Percentiles rank a stretch among this genome's conserved stretches.
These are phyloP conservation scores for Phoma herbarum DNA, from an alignment of 2,329 filamentous ascomycete species.

Conservation along the genomic window DNA sequence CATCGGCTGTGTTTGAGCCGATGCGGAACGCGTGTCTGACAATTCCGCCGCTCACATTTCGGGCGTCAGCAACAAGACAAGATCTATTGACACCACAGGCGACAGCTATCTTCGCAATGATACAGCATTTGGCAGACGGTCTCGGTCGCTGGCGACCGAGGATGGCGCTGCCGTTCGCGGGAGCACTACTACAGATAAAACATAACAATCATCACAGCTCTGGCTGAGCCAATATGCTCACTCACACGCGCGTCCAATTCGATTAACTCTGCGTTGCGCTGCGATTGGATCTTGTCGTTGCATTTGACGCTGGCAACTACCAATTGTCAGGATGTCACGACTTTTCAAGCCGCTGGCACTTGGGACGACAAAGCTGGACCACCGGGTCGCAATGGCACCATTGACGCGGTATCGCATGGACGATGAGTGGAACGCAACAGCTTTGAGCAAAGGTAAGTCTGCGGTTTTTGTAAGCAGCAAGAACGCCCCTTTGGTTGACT, in stretches of 20 bases:
- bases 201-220: background rate
- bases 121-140: background rate
- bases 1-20: constrained; percentile 2
- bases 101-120: background rate
- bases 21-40: background rate
- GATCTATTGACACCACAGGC: background rate
- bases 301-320: background rate
- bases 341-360: constrained; percentile 48
- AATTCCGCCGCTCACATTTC: background rate
- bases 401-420: constrained; percentile 52
- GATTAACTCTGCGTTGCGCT: background rate
- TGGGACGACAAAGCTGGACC: constrained; percentile 38
- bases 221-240: background rate
- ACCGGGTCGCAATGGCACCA: constrained; percentile 48
- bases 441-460: constrained; percentile 15
- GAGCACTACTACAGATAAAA: background rate
- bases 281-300: background rate
- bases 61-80: background rate
- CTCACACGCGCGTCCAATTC: background rate
- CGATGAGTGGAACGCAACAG: constrained; percentile 55
- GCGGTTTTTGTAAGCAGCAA: background rate
- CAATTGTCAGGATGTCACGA: constrained; percentile 14
- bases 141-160: background rate
- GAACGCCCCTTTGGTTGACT: background rate
- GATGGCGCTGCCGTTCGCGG: background rate